phyloP scores from a whole-genome alignment of 2,329 filamentous ascomycete genomes.

The Bretziella fagacearum region DNA sequence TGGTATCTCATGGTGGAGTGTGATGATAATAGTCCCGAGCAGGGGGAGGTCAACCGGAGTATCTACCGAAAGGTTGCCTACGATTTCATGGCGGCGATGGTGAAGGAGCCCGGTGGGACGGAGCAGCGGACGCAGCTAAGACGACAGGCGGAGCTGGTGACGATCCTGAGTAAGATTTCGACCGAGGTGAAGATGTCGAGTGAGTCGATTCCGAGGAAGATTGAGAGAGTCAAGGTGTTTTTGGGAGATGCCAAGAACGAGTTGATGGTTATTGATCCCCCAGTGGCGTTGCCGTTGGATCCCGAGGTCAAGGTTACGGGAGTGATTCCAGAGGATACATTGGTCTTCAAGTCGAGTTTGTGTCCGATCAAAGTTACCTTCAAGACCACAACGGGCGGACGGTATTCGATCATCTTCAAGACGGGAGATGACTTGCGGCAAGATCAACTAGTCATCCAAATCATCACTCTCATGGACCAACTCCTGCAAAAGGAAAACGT shows the following conservation, averaged over 20 bases:
- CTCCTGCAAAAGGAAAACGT: conserved; percentile 90
- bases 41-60: conserved; percentile 57
- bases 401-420: conserved; percentile 93
- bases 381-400: conserved; percentile 57
- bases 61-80: conserved; percentile 89
- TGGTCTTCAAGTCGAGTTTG: conserved; percentile 89
- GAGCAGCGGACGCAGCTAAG: conserved; percentile 61
- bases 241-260: conserved; percentile 84
- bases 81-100: conserved; percentile 83
- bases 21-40: conserved; percentile 64
- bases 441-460: conserved; percentile 90
- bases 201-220: conserved; percentile 62
- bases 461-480: conserved; percentile 95
- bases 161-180: conserved; percentile 73
- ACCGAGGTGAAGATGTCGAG: conserved; percentile 71
- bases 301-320: conserved; percentile 65
- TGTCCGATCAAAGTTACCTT: conserved; percentile 85
- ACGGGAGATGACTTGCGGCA: conserved; percentile 91
- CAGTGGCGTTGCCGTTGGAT: conserved; percentile 75
- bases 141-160: conserved; percentile 77
- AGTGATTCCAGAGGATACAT: conserved; percentile 66
- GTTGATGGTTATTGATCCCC: conserved; percentile 63
- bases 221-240: conserved; percentile 68
- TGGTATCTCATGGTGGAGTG: conserved; percentile 99
- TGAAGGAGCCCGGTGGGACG: conserved; percentile 50